These are phyloP conservation scores for Hypoxylon sp. DNA, from an alignment of 2,329 filamentous ascomycete species.

Conservation along the genomic window DNA sequence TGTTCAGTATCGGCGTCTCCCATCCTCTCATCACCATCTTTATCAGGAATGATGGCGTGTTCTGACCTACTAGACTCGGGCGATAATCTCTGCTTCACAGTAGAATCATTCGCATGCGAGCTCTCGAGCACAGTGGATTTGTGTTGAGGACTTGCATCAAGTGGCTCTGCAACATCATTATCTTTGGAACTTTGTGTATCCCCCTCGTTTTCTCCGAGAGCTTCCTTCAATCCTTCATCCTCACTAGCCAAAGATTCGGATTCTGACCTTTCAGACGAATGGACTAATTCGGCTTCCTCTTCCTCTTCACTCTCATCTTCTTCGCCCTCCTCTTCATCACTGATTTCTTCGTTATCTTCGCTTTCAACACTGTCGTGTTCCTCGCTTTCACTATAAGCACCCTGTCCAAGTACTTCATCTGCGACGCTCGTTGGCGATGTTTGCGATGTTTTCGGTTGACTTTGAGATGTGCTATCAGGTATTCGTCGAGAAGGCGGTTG, in stretches of 20 bases:
- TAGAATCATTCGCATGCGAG: slow-evolving; percentile 2
- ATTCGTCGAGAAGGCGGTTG: slow-evolving; percentile 10
- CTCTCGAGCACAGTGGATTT: not conserved
- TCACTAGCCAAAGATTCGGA: not conserved
- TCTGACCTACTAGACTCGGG: slow-evolving; percentile 8
- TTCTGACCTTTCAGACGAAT: slow-evolving; percentile 17
- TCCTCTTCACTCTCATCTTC: slow-evolving; percentile 39
- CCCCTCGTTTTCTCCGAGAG: slow-evolving; percentile 12
- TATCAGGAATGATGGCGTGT: slow-evolving; percentile 39
- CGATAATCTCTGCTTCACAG: slow-evolving; percentile 1
- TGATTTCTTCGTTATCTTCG: slow-evolving; percentile 32
- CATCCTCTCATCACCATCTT: slow-evolving; percentile 44
- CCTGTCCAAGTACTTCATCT: slow-evolving; percentile 18
- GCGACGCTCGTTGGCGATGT: not conserved
- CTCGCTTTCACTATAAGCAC: slow-evolving; percentile 25
- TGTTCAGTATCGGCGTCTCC: slow-evolving; percentile 22
- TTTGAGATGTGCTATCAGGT: slow-evolving; percentile 3
- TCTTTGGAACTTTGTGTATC: slow-evolving; percentile 3
- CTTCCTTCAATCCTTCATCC: slow-evolving; percentile 14
- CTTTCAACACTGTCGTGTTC: slow-evolving; percentile 32
- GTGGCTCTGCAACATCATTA: slow-evolving; percentile 9
- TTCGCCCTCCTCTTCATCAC: slow-evolving; percentile 45
- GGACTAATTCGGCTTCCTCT: slow-evolving; percentile 44
- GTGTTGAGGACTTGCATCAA: slow-evolving; percentile 7
- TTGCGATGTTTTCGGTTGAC: slow-evolving; percentile 1